Percentiles rank a stretch among this genome's conserved stretches.
Evolutionary conservation across 352 stramenopile species (phyloP).

Genomic region (Pythium brachiatum): DNA sequence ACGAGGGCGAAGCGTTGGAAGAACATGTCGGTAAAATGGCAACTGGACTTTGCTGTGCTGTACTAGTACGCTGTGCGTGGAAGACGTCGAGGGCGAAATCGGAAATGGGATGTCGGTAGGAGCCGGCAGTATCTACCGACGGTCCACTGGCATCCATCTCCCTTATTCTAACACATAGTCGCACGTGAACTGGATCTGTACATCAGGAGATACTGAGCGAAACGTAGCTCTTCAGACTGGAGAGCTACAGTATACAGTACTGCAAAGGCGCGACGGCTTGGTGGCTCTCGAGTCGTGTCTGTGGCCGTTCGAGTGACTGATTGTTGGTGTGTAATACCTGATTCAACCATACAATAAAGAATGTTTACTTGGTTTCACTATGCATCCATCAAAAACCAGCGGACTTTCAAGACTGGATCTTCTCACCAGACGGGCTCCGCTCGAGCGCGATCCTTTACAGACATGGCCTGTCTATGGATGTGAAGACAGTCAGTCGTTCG

Average conservation of each 20-base stretch:
- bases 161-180: background rate
- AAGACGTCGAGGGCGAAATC: slow-evolving; percentile 17
- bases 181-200: background rate
- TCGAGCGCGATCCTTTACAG: background rate
- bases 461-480: background rate
- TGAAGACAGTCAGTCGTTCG: background rate
- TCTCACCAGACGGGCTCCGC: background rate
- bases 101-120: slow-evolving; percentile 6
- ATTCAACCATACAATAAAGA: background rate
- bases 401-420: background rate
- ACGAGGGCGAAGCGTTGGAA: slow-evolving; percentile 14
- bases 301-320: background rate
- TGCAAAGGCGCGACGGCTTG: background rate
- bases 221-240: background rate
- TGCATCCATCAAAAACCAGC: background rate
- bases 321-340: background rate
- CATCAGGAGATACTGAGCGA: background rate
- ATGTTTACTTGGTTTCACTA: background rate
- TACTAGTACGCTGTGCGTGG: slow-evolving; percentile 7
- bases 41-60: no score
- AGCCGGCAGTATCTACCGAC: background rate
- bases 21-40: slow-evolving; percentile 7
- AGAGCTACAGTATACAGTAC: background rate
- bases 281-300: background rate
- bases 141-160: background rate